phyloP scores from a whole-genome alignment of 352 stramenopile genomes.

The Pythium phragmitis region DNA sequence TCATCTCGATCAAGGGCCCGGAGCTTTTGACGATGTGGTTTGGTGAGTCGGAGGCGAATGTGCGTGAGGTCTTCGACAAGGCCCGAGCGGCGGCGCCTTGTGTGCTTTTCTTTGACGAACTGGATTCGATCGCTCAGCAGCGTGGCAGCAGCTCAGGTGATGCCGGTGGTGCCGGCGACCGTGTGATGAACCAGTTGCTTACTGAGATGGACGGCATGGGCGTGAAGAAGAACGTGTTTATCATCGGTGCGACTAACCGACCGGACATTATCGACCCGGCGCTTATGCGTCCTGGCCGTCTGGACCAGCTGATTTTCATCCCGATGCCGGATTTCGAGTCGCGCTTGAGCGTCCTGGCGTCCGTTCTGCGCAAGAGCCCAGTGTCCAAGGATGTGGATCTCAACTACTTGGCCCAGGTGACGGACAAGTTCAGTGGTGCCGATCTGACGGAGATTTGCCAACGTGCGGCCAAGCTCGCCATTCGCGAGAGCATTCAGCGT shows the following conservation, averaged over 20 bases:
- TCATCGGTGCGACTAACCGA: slow-evolving; percentile 95
- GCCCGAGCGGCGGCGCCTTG: slow-evolving; percentile 96
- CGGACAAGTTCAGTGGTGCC: slow-evolving; percentile 99
- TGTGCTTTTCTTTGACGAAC: slow-evolving; percentile 99
- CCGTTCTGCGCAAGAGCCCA: slow-evolving; percentile 96
- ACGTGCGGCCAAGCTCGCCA: slow-evolving; percentile 98
- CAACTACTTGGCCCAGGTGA: slow-evolving; percentile 95
- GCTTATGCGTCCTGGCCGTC: slow-evolving; percentile 94
- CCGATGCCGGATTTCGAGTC: slow-evolving; percentile 97
- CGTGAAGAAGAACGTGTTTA: slow-evolving; percentile 99
- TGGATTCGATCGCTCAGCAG: slow-evolving; percentile 99
- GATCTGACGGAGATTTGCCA: slow-evolving; percentile 99
- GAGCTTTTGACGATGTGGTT: slow-evolving; percentile 99
- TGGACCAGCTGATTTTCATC: slow-evolving; percentile 96
- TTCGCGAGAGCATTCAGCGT: slow-evolving; percentile 98
- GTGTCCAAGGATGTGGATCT: slow-evolving; percentile 98
- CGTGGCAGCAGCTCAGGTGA: slow-evolving; percentile 94
- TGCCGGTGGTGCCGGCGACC: slow-evolving; percentile 96
- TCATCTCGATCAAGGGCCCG: slow-evolving; percentile 99
- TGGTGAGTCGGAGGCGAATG: slow-evolving; percentile 98
- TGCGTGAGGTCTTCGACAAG: slow-evolving; percentile 99
- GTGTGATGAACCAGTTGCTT: slow-evolving; percentile 99
- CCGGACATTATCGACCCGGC: slow-evolving; percentile 98
- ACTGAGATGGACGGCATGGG: slow-evolving; percentile 99
- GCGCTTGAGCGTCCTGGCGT: slow-evolving; percentile 95